phyloP scores from a whole-genome alignment of 2,329 filamentous ascomycete genomes.

The Furcasterigmium furcatum region DNA sequence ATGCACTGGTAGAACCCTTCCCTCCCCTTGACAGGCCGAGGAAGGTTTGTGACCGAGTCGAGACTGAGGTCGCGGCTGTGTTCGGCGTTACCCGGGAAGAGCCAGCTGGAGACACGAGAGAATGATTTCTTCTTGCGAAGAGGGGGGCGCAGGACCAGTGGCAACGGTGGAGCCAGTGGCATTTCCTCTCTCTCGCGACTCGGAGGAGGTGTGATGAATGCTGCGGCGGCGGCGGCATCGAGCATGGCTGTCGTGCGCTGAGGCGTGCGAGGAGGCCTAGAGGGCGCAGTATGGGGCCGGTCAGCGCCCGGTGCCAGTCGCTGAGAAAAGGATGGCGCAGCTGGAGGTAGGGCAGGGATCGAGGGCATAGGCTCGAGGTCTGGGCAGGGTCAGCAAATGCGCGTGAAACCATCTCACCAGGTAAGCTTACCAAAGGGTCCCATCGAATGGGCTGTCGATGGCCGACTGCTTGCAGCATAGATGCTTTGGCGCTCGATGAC shows the following conservation, averaged over 20 bases:
- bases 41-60: slow-evolving; percentile 52
- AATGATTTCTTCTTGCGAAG: slow-evolving; percentile 67
- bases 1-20: slow-evolving; percentile 61
- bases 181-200: slow-evolving; percentile 25
- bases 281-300: slow-evolving; percentile 27
- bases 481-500: slow-evolving; percentile 59
- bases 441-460: slow-evolving; percentile 46
- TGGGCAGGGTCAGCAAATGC: slow-evolving; percentile 15
- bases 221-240: slow-evolving; percentile 25
- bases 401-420: neutral
- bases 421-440: slow-evolving; percentile 11
- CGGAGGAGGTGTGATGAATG: slow-evolving; percentile 23
- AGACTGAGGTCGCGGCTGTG: slow-evolving; percentile 35
- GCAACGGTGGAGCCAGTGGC: slow-evolving; percentile 51
- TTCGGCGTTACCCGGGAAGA: slow-evolving; percentile 35
- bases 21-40: slow-evolving; percentile 44
- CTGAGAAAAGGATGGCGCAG: slow-evolving; percentile 55
- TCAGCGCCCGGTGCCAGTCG: slow-evolving; percentile 43
- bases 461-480: slow-evolving; percentile 46
- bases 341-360: slow-evolving; percentile 54
- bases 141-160: slow-evolving; percentile 56
- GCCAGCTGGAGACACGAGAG: slow-evolving; percentile 57
- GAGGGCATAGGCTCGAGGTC: slow-evolving; percentile 50
- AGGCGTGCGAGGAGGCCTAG: slow-evolving; percentile 28
- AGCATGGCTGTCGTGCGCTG: slow-evolving; percentile 21